phyloP scores from a whole-genome alignment of 116 monocot genomes.

The Zostera marina region DNA sequence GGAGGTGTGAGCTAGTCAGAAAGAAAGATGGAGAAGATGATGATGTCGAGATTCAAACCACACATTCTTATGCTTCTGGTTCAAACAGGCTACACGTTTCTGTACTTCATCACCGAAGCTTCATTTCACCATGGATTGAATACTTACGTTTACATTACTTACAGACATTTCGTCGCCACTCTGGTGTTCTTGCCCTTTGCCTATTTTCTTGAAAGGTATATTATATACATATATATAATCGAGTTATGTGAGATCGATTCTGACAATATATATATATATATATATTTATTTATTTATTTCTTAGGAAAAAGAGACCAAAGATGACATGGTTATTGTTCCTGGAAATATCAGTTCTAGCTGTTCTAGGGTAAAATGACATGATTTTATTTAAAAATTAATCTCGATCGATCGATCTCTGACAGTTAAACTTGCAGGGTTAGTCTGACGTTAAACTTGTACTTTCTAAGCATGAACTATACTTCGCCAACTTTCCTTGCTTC shows the following conservation, averaged over 20 bases:
- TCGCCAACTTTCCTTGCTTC: slow-evolving; percentile 68
- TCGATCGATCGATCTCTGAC: no score
- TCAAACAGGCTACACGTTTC: slow-evolving; percentile 55
- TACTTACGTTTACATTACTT: slow-evolving; percentile 52
- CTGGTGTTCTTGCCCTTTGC: slow-evolving; percentile 51
- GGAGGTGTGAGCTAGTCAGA: not conserved
- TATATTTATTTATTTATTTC: no score
- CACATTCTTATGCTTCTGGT: slow-evolving; percentile 51
- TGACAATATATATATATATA: no score
- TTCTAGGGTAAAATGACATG: slow-evolving; percentile 42
- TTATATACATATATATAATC: not conserved
- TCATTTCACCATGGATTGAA: slow-evolving; percentile 64
- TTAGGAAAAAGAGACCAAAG: slow-evolving; percentile 72
- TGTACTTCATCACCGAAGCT: slow-evolving; percentile 79
- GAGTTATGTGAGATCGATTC: no score
- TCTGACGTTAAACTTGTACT: slow-evolving; percentile 82
- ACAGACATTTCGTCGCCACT: slow-evolving; percentile 41
- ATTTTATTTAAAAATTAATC: no score
- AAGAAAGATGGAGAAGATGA: slow-evolving; percentile 3
- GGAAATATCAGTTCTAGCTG: slow-evolving; percentile 65
- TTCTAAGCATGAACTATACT: slow-evolving; percentile 69
- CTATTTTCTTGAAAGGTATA: slow-evolving; percentile 66
- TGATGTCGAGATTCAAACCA: slow-evolving; percentile 40
- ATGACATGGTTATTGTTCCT: slow-evolving; percentile 70
- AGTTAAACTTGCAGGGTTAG: slow-evolving; percentile 33